These are phyloP conservation scores for Emmonsia crescens DNA, from an alignment of 2,329 filamentous ascomycete species.

Conservation along the genomic window DNA sequence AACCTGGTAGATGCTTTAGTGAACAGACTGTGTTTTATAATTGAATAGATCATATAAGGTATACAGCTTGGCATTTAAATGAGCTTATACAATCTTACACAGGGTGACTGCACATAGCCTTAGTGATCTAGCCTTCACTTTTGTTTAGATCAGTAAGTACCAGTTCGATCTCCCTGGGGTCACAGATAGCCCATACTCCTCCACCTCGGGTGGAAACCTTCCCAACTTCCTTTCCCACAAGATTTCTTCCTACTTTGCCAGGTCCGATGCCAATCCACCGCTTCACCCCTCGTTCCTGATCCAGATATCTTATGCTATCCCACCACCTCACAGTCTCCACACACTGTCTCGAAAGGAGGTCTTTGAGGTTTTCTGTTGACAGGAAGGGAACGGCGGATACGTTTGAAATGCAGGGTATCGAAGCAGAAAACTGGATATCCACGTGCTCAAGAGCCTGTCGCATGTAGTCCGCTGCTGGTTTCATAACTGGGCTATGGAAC, in stretches of 20 bases:
- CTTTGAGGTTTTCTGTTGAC: slow-evolving; percentile 62
- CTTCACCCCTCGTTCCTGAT: slow-evolving; percentile 68
- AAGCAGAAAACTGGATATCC: slow-evolving; percentile 62
- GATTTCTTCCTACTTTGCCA: slow-evolving; percentile 82
- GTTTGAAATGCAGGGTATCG: slow-evolving; percentile 73
- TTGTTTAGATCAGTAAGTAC: slow-evolving; percentile 55
- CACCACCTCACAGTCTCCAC: slow-evolving; percentile 94
- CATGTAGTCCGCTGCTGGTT: slow-evolving; percentile 68
- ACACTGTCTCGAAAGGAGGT: slow-evolving; percentile 67
- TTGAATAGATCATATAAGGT: too few species aligned
- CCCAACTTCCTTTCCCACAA: slow-evolving; percentile 91
- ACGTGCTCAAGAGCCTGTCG: slow-evolving; percentile 52
- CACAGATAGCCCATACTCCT: slow-evolving; percentile 84
- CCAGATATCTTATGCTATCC: slow-evolving; percentile 81
- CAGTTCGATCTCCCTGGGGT: slow-evolving; percentile 64
- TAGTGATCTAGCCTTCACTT: too few species aligned
- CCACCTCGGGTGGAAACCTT: slow-evolving; percentile 73
- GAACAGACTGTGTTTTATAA: too few species aligned
- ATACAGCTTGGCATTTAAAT: too few species aligned
- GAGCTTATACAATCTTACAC: too few species aligned
- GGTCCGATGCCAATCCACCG: slow-evolving; percentile 89
- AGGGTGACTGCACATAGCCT: too few species aligned
- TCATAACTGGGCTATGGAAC: slow-evolving; percentile 89
- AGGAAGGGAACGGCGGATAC: slow-evolving; percentile 69
- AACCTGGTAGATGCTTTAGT: too few species aligned